Base-by-base conservation (phyloP, 179 eudicot genomes). In the Sideroxylon spinosum region DNA sequence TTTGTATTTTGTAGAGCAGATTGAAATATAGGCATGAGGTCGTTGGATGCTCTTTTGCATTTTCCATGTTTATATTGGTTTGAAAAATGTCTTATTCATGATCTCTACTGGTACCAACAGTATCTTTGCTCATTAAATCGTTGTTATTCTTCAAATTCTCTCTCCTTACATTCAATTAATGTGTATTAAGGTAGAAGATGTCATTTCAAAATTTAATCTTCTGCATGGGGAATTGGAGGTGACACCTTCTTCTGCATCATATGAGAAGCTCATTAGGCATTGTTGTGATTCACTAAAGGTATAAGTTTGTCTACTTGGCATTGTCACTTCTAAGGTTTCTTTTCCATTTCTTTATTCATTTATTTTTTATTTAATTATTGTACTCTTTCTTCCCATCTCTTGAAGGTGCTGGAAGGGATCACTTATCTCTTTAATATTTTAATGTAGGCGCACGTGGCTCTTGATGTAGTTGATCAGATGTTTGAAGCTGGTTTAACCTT, bases 391-490 rank as follows among this genome's bases (percentile, higher is more conserved):
- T 23, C 29, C 66, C 29, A 23, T 62, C 6, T 62, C 23, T 23
- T 23, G 29, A 11, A 23, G 67, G 28, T 22, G 67, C 25, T 62
- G 14, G 67, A 23, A 62, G 67, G 9, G 67, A 9, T 62, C 67
- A 62, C n/a, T 9, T n/a, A 4, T 6, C 67, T 60, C 32, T 63
- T 25, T 63, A 10, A 17, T n/a, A 53, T 62, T 55, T 70, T 25
- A 28, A 48, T 64, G 60, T 80, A 95, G 98, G 97, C 88, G 59
- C 92, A 89, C 73, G 76, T 81, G 83, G 97, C 98, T 68, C 86
- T 94, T 82, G 91, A 91, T 84, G 59, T 94, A 81, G 88, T 86
- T 63, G 97, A 91, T 61, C 86, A 90, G 79, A 89, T 93, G 85
- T 76, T 84, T 76, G 84, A 86, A 86, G 90, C 83, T 29, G 94